phyloP scores from a whole-genome alignment of 306 rosid species.

The Ammopiptanthus mongolicus region DNA sequence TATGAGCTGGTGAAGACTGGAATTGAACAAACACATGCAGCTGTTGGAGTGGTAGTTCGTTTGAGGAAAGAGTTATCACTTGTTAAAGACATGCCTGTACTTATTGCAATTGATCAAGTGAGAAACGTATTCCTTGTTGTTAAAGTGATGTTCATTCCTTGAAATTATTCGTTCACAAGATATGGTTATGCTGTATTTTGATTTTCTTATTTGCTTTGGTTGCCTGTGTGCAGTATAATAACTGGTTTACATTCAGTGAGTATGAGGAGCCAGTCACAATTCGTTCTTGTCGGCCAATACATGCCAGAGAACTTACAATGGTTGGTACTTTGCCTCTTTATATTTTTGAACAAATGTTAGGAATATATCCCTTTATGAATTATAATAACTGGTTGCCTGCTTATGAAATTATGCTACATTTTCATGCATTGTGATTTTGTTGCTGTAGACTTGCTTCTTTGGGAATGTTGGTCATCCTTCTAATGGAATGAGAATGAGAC shows the following conservation, averaged over 20 bases:
- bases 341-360: not conserved
- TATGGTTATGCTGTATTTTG: constrained; percentile 5
- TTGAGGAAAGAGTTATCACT: constrained; percentile 89
- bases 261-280: constrained; percentile 77
- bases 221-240: constrained; percentile 68
- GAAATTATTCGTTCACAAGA: not conserved
- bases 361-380: not conserved
- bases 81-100: constrained; percentile 87
- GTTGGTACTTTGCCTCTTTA: constrained; percentile 40
- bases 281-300: constrained; percentile 80
- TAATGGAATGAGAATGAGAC: not conserved
- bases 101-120: constrained; percentile 95
- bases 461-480: constrained; percentile 2
- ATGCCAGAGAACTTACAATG: constrained; percentile 80
- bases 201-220: constrained; percentile 15
- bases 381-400: not conserved
- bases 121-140: constrained; percentile 29
- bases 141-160: not conserved
- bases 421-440: constrained; percentile 2
- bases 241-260: constrained; percentile 95
- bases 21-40: constrained; percentile 85
- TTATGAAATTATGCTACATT: not conserved
- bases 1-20: constrained; percentile 80
- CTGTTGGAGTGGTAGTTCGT: constrained; percentile 87
- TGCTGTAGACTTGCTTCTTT: constrained; percentile 2